Base-by-base conservation (phyloP, 495 filamentous ascomycete species). In the Parathielavia hyrcaniae region DNA sequence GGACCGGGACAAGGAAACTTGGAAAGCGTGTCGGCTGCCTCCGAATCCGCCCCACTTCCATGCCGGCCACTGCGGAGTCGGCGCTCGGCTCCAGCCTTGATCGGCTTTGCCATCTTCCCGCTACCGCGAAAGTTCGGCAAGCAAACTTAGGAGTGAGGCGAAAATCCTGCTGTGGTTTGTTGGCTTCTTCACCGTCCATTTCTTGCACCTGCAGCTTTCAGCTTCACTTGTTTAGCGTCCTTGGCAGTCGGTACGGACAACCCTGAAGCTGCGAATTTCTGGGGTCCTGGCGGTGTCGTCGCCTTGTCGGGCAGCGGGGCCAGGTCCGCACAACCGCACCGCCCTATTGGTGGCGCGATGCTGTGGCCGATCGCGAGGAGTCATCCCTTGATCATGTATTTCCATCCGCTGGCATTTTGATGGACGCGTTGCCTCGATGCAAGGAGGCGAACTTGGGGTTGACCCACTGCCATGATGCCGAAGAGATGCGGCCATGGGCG, bases 301-400 rank as follows among this genome's bases (percentile, higher is more conserved):
- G 35, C 13, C 30, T 8, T 20, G 11, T 50, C 46, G 39, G 47
- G 38, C 47, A 1, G 11, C 32, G n/a, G 45, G 35, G 23, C 35
- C 35, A 41, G 14, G 22, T 39, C 54, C 54, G 54, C 32, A 50
- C 54, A 41, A 46, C 53, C 54, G 45, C 50, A 14, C 54, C 54
- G 54, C 20, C 16, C 54, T 23, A 57, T 57, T 57, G 54, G 54
- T 57, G 50, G 45, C 50, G 48, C 26, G 26, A 30, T 2, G 26
- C 6, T 30, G 19, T 17, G 16, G 12, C 48, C 17, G 48, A 38
- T 36, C 16, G 13, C 36, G 22, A 16, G 35, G 39, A 36, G 53
- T 23, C 53, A 55, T 38, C 32, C 17, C 11, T 45, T 36, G n/a
- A n/a, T n/a, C n/a, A n/a, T n/a, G 16, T 49, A 17, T 26, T 3